Evolutionary conservation across 768 basidiomycete species (phyloP).

Genomic region (Leccinum arenicola): DNA sequence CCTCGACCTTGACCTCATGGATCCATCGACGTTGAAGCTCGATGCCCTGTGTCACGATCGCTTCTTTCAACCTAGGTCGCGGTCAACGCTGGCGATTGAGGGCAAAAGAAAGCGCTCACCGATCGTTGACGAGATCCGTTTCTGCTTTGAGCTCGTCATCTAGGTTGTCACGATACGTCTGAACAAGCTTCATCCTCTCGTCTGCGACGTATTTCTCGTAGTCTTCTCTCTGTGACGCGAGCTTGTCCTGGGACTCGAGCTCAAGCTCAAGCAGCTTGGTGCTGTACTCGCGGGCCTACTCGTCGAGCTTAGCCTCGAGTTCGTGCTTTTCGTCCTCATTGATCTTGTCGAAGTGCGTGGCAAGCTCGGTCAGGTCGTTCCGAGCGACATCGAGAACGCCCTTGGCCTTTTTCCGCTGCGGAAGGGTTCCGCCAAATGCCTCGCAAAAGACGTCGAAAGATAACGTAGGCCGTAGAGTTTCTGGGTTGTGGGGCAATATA

Average conservation of each 20-base stretch:
- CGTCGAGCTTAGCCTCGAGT: conserved; percentile 67
- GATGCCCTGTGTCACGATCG: conserved; percentile 94
- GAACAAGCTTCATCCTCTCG: conserved; percentile 69
- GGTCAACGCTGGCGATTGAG: neutral
- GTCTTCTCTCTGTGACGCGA: conserved; percentile 82
- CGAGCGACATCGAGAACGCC: conserved; percentile 80
- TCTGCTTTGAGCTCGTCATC: conserved; percentile 83
- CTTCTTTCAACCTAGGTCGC: conserved; percentile 74
- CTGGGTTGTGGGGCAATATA: too few relatives aligned
- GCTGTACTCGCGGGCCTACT: conserved; percentile 82
- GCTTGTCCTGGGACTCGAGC: conserved; percentile 81
- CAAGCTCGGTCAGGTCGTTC: conserved; percentile 75
- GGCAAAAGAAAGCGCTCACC: conserved; percentile 45
- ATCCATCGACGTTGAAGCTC: conserved; percentile 98
- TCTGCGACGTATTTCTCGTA: conserved; percentile 79
- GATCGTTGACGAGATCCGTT: conserved; percentile 91
- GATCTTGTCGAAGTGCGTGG: conserved; percentile 69
- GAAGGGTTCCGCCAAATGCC: conserved; percentile 44
- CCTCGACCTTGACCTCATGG: conserved; percentile 90
- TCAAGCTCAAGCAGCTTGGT: conserved; percentile 77
- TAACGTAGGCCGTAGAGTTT: too few relatives aligned
- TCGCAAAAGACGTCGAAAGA: too few relatives aligned
- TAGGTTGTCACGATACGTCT: conserved; percentile 82
- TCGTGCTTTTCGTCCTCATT: conserved; percentile 75
- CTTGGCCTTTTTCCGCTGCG: conserved; percentile 60